Evolutionary conservation across 2,329 filamentous ascomycete genomes (phyloP).

Genomic region (Colletotrichum zoysiae): DNA sequence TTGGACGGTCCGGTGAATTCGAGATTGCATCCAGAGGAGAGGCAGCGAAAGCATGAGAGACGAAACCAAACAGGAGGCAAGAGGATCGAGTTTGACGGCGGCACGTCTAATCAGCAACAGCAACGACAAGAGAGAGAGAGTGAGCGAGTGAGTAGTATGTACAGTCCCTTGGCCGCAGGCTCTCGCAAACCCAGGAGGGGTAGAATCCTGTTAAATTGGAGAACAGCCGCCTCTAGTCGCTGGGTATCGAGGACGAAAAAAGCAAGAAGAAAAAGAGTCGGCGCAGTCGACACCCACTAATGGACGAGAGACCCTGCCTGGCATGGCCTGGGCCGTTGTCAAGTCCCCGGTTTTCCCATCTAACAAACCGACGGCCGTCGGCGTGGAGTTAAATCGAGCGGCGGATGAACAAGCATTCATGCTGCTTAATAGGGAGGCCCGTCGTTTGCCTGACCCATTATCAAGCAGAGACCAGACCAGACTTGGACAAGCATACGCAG

Average conservation of each 20-base stretch:
- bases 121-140: not conserved
- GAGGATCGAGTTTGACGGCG: constrained; percentile 17
- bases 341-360: constrained; percentile 38
- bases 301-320: constrained; percentile 18
- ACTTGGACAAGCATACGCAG: constrained; percentile 27
- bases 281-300: constrained; percentile 28
- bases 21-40: not conserved
- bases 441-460: constrained; percentile 31
- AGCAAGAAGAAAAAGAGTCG: constrained; percentile 9
- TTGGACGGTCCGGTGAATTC: constrained; percentile 7
- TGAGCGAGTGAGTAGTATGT: constrained; percentile 3
- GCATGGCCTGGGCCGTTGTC: constrained; percentile 36
- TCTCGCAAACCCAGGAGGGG: constrained; percentile 32
- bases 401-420: constrained; percentile 41
- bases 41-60: not conserved
- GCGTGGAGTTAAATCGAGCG: constrained; percentile 39
- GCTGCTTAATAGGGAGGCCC: constrained; percentile 37
- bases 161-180: constrained; percentile 25
- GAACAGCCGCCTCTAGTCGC: constrained; percentile 27
- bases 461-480: constrained; percentile 34
- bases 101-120: constrained; percentile 2
- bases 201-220: constrained; percentile 41
- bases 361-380: constrained; percentile 38
- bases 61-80: constrained; percentile 19
- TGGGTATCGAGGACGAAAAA: constrained; percentile 3